phyloP scores from a whole-genome alignment of 2,329 filamentous ascomycete genomes.

The Calonectria pauciramosa region DNA sequence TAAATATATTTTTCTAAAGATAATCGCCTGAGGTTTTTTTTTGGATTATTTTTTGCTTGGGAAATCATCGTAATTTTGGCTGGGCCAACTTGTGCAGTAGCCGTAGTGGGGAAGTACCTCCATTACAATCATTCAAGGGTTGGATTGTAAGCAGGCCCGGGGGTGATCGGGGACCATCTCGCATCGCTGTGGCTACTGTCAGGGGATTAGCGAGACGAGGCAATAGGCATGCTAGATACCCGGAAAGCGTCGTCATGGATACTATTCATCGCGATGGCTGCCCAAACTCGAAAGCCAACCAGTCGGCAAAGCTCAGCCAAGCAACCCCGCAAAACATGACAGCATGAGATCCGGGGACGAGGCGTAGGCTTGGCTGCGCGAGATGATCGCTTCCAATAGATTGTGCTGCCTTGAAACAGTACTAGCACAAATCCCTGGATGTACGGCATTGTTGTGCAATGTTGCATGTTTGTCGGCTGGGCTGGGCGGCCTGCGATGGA shows the following conservation, averaged over 20 bases:
- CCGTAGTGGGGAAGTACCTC: too few species aligned
- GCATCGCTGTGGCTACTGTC: slow-evolving; percentile 25
- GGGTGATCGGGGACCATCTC: slow-evolving; percentile 30
- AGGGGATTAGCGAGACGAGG: slow-evolving; percentile 28
- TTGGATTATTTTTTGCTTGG: too few species aligned
- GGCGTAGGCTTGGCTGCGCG: slow-evolving; percentile 14
- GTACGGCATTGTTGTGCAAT: slow-evolving; percentile 13
- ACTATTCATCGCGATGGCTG: background rate
- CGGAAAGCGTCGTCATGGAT: slow-evolving; percentile 5
- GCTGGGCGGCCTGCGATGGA: background rate
- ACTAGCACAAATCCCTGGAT: slow-evolving; percentile 19
- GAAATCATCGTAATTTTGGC: too few species aligned
- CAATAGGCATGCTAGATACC: slow-evolving; percentile 8
- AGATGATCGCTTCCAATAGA: slow-evolving; percentile 23
- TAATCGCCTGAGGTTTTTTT: too few species aligned
- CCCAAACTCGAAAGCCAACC: background rate
- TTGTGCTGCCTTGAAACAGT: background rate
- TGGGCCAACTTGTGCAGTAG: too few species aligned
- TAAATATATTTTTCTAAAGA: too few species aligned
- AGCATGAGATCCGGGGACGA: slow-evolving; percentile 17
- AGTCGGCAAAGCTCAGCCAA: slow-evolving; percentile 1
- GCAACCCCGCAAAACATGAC: slow-evolving; percentile 26
- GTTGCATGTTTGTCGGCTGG: slow-evolving; percentile 5
- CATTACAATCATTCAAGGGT: too few species aligned
- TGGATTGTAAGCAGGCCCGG: background rate